A percentile compares a stretch with the other conserved stretches of the same genome.
phyloP scores from a whole-genome alignment of 495 filamentous ascomycete species.

The Xanthoparmelia taractica region DNA sequence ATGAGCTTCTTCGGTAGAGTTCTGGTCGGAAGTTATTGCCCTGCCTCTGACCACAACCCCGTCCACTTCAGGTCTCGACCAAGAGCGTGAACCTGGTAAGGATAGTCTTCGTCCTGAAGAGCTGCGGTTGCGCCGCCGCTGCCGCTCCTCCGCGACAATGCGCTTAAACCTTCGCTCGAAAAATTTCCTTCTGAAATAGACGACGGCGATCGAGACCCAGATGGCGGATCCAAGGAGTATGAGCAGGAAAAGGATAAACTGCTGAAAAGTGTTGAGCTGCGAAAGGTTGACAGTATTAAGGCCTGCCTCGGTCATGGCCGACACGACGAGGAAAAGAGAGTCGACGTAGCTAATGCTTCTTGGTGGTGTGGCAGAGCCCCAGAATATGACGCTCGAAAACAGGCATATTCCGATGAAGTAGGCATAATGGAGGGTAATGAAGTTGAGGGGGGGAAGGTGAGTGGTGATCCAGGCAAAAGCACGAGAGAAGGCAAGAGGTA shows the following conservation, averaged over 20 bases:
- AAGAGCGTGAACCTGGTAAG: constrained; percentile 7
- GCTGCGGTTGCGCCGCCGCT: constrained; percentile 14
- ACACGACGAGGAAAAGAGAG: constrained; percentile 66
- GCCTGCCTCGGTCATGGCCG: constrained; percentile 74
- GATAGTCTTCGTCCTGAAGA: constrained; percentile 10
- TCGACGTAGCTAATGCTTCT: constrained; percentile 64
- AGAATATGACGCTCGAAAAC: constrained; percentile 65
- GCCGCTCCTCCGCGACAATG: constrained; percentile 44
- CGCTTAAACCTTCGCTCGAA: constrained; percentile 62
- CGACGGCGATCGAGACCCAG: constrained; percentile 55
- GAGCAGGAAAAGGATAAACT: constrained; percentile 62
- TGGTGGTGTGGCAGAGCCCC: constrained; percentile 54
- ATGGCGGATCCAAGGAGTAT: constrained; percentile 67
- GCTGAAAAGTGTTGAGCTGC: constrained; percentile 70
- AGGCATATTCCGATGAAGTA: constrained; percentile 67
- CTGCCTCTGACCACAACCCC: constrained; percentile 19
- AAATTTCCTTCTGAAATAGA: constrained; percentile 50
- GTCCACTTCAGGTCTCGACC: constrained; percentile 11
- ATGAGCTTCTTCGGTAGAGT: constrained; percentile 5
- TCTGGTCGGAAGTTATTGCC: constrained; percentile 7
- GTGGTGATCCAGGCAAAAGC: constrained; percentile 8
- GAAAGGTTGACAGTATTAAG: constrained; percentile 64
- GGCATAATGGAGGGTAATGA: constrained; percentile 68
- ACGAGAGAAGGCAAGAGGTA: constrained; percentile 15
- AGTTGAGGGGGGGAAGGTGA: constrained; percentile 56